These are phyloP conservation scores for Citeromyces nyonsensis DNA, from an alignment of 805 yeast species.

Conservation along the genomic window DNA sequence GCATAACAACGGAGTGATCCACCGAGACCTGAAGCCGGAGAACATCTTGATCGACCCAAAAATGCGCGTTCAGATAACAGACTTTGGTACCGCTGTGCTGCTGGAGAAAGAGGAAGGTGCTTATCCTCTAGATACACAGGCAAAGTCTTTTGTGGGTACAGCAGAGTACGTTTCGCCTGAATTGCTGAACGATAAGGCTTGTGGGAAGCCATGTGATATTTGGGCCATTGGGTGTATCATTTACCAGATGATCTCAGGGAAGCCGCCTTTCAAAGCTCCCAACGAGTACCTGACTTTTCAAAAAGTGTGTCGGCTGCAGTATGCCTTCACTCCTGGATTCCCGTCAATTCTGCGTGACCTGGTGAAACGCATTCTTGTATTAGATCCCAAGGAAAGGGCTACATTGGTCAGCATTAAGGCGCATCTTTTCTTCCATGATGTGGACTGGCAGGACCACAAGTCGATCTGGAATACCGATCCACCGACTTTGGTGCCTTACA, in stretches of 20 bases:
- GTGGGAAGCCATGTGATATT: conserved; percentile 43
- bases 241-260: conserved; percentile 50
- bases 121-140: conserved; percentile 53
- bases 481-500: conserved; percentile 60
- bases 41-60: conserved; percentile 53
- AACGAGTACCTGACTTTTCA: conserved; percentile 75
- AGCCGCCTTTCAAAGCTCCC: conserved; percentile 71
- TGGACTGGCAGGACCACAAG: conserved; percentile 36
- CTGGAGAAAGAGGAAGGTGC: conserved; percentile 36
- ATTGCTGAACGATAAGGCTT: conserved; percentile 52
- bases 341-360: conserved; percentile 62
- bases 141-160: conserved; percentile 75
- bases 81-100: conserved; percentile 73
- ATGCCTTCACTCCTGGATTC: conserved; percentile 75
- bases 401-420: conserved; percentile 38
- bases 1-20: conserved; percentile 66
- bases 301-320: conserved; percentile 65
- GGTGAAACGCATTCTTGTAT: conserved; percentile 49
- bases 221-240: conserved; percentile 51
- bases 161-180: conserved; percentile 82
- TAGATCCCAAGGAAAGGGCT: conserved; percentile 49
- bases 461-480: conserved; percentile 43
- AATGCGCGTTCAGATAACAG: conserved; percentile 55
- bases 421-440: conserved; percentile 46
- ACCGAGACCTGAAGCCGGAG: conserved; percentile 74